Evolutionary conservation across 2,329 filamentous ascomycete species (phyloP).

Genomic region (Colletotrichum truncatum): DNA sequence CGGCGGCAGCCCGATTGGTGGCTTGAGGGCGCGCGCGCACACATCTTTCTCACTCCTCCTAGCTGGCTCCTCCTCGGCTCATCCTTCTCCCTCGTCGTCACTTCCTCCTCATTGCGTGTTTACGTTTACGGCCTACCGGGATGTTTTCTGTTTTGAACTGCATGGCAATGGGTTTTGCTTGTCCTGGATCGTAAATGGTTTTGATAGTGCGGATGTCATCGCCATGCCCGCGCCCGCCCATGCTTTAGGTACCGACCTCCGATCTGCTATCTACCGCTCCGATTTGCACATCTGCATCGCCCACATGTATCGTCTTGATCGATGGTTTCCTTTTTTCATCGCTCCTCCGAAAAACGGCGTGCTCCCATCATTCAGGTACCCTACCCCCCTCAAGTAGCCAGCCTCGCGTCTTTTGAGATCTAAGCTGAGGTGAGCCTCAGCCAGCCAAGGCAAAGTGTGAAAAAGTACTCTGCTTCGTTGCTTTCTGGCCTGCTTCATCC

Average conservation of each 20-base stretch:
- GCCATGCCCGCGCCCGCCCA: not conserved
- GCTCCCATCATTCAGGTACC: not conserved
- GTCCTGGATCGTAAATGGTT: not conserved
- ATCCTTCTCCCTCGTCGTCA: not conserved
- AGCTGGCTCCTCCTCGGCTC: not conserved
- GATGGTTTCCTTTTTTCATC: slow-evolving; percentile 17
- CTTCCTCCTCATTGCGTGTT: not conserved
- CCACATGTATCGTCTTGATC: slow-evolving; percentile 11
- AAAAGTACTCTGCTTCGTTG: not conserved
- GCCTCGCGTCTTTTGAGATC: not conserved
- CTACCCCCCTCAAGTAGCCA: not conserved
- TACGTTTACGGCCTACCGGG: too few species aligned
- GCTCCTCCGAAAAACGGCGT: slow-evolving; percentile 3
- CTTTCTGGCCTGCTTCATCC: not conserved
- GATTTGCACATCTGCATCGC: not conserved
- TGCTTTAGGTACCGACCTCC: not conserved
- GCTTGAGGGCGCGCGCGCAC: not conserved
- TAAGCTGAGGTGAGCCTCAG: too few species aligned
- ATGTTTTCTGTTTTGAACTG: not conserved
- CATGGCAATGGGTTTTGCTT: not conserved
- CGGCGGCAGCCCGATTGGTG: slow-evolving; percentile 24
- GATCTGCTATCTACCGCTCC: not conserved
- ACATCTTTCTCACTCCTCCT: not conserved
- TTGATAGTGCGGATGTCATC: not conserved
- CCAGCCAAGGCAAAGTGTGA: not conserved